Evolutionary conservation across 179 eudicot genomes (phyloP), one percentile per base, ranked within the genome.

Genomic region (Beta lomatogona): DNA sequence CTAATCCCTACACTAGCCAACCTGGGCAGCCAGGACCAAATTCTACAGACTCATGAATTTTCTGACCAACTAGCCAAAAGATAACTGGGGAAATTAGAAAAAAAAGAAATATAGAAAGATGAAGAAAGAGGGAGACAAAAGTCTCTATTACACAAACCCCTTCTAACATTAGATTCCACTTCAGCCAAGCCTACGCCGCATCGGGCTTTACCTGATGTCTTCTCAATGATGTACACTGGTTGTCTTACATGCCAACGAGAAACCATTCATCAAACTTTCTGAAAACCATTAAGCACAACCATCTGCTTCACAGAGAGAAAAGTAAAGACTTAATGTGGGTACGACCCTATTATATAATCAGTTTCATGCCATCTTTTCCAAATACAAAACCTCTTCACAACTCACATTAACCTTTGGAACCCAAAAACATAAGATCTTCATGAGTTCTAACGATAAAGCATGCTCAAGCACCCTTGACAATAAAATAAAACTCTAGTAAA

Each of bases 21-120:
- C 97, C 97, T 91, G 93, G 98, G 94, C 96, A 93, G 94, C 89
- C 87, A 86, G 86, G 89, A 84, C 86, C 86, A 77, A 54, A 63
- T 74, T 82, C 81, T 86, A 81, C 83, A 44, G 69, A 78, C 77
- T 81, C 88, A 68, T 72, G 46, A 76, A 65, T 59, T 73, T 25
- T 73, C 77, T 80, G 77, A 55, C 73, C 59, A 68, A 60, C 45
- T 54, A 64, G 55, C 60, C 68, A 86, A 77, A 80, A 46, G 28
- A 75, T 61, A 55, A 65, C 60, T 22, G 48, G 71, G 36, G 63
- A 53, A 77, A 75, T 61, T 41, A 25, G 28, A 55, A 71, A 44
- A 68, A 16, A 28, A 71, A 21, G 19, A 12, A 55, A 79, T 63
- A 52, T 45, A 31, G 48, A 61, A 50, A 61, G 16, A 64, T 75